phyloP scores from a whole-genome alignment of 768 basidiomycete species.

The Crepidotus variabilis region DNA sequence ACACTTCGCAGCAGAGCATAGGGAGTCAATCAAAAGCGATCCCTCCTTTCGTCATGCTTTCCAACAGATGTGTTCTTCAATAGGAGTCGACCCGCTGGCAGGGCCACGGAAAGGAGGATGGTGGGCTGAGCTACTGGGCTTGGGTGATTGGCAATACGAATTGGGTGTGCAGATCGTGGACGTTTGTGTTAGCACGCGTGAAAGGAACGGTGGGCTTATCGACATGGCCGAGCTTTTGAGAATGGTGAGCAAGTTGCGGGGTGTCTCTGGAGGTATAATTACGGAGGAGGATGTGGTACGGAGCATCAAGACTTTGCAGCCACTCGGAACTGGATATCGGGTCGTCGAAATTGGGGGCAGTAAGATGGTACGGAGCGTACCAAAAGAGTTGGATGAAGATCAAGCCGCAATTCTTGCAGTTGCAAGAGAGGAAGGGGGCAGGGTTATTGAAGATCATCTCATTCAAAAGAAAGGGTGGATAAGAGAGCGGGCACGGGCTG shows the following conservation, averaged over 20 bases:
- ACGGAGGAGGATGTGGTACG: constrained; percentile 82
- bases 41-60: constrained; percentile 89
- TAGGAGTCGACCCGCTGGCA: constrained; percentile 92
- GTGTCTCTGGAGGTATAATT: constrained; percentile 61
- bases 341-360: constrained; percentile 69
- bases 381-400: constrained; percentile 87
- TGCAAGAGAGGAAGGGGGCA: constrained; percentile 64
- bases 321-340: constrained; percentile 90
- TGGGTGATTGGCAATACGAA: constrained; percentile 96
- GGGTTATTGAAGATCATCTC: constrained; percentile 62
- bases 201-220: constrained; percentile 90
- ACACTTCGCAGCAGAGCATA: constrained; percentile 79
- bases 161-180: constrained; percentile 95
- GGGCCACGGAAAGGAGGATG: constrained; percentile 83
- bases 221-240: constrained; percentile 82
- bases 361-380: constrained; percentile 86
- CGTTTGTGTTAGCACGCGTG: constrained; percentile 83
- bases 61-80: constrained; percentile 92
- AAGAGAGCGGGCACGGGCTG: constrained; percentile 67
- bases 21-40: constrained; percentile 77
- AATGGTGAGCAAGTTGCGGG: constrained; percentile 73
- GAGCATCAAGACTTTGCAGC: constrained; percentile 83
- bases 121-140: constrained; percentile 86
- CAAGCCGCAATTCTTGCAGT: constrained; percentile 79
- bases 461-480: constrained; percentile 72